A percentile compares a stretch with the other conserved stretches of the same genome.
These are phyloP conservation scores for Rhododendron ovatum DNA, from an alignment of 148 eudicot genomes.

Conservation along the genomic window DNA sequence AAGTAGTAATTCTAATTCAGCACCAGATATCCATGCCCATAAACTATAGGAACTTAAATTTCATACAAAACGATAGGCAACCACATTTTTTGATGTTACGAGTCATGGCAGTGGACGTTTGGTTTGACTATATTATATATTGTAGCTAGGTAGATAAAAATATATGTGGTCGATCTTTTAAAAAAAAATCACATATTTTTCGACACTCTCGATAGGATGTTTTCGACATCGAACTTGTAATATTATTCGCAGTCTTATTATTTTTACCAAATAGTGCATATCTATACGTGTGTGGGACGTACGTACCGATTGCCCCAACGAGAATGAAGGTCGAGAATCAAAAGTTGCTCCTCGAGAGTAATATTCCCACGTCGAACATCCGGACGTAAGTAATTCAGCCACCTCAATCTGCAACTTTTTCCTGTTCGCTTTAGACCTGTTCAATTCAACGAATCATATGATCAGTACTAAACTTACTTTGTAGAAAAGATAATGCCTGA, in stretches of 20 bases:
- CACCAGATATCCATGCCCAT: too few species aligned
- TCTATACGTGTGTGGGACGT: background rate
- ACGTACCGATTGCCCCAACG: slow-evolving; percentile 96
- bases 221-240: background rate
- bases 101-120: too few species aligned
- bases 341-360: slow-evolving; percentile 80
- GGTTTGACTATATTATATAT: too few species aligned
- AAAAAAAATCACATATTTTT: too few species aligned
- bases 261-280: background rate
- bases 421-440: slow-evolving; percentile 84
- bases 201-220: background rate
- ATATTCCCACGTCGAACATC: slow-evolving; percentile 94
- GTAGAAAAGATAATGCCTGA: slow-evolving; percentile 10
- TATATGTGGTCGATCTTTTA: too few species aligned
- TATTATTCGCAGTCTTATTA: background rate
- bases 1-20: background rate
- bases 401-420: slow-evolving; percentile 83
- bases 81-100: background rate
- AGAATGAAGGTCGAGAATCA: slow-evolving; percentile 90
- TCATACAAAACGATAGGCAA: background rate
- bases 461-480: background rate
- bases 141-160: too few species aligned
- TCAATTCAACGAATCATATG: background rate
- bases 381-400: slow-evolving; percentile 89
- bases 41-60: too few species aligned